These are phyloP conservation scores for Zalerion maritima DNA, from an alignment of 495 filamentous ascomycete species.

Conservation along the genomic window DNA sequence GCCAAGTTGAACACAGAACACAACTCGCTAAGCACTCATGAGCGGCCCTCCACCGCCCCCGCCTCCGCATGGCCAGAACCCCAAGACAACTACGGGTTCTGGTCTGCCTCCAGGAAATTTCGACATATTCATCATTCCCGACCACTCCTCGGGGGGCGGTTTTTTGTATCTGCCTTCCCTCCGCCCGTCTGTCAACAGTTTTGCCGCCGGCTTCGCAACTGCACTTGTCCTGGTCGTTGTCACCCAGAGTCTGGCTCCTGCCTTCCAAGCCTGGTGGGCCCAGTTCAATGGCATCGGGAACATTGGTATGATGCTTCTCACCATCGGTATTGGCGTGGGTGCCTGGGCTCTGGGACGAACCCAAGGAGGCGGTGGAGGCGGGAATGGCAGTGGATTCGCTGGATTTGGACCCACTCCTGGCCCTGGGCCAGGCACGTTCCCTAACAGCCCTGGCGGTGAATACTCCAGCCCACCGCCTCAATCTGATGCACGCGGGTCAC, in stretches of 20 bases:
- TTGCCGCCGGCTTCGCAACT: slow-evolving; percentile 65
- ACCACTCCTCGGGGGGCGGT: slow-evolving; percentile 77
- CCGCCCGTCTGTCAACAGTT: slow-evolving; percentile 74
- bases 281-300: slow-evolving; percentile 46
- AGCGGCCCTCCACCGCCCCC: slow-evolving; percentile 42
- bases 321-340: slow-evolving; percentile 53
- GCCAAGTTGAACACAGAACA: slow-evolving; percentile 2
- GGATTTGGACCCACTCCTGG: slow-evolving; percentile 14
- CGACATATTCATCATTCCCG: slow-evolving; percentile 94
- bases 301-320: slow-evolving; percentile 44
- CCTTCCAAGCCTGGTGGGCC: slow-evolving; percentile 50
- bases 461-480: slow-evolving; percentile 13
- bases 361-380: slow-evolving; percentile 34
- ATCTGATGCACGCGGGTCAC: slow-evolving; percentile 16
- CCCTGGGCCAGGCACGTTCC: slow-evolving; percentile 12
- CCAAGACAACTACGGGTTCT: slow-evolving; percentile 32
- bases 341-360: slow-evolving; percentile 61
- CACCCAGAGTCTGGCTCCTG: slow-evolving; percentile 52
- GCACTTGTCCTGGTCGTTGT: slow-evolving; percentile 55
- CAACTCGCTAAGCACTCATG: slow-evolving; percentile 16
- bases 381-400: too few relatives aligned
- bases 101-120: slow-evolving; percentile 73
- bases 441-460: slow-evolving; percentile 6
- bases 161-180: slow-evolving; percentile 91
- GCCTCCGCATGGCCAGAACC: slow-evolving; percentile 55